Evolutionary conservation across 2,329 filamentous ascomycete species (phyloP).

Genomic region (Aureobasidium uvarum): DNA sequence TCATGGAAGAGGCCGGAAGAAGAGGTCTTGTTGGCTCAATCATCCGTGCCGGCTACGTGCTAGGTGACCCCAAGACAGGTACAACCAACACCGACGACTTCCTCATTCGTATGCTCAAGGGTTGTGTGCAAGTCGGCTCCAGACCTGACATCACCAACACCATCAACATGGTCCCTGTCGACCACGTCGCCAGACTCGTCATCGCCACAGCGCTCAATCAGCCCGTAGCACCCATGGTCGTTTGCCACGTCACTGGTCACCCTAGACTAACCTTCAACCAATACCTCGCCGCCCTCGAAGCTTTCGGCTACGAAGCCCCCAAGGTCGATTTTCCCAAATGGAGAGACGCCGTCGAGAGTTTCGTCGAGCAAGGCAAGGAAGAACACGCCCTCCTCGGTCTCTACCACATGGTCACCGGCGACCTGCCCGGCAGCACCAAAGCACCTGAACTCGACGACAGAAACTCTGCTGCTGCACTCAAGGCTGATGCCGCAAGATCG

Average conservation of each 20-base stretch:
- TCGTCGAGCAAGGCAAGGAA: conserved; percentile 64
- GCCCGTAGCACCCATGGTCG: conserved; percentile 54
- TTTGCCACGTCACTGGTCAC: conserved; percentile 76
- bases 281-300: conserved; percentile 67
- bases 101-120: conserved; percentile 80
- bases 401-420: conserved; percentile 68
- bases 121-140: conserved; percentile 73
- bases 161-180: conserved; percentile 84
- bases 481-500: conserved; percentile 60
- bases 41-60: conserved; percentile 80
- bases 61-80: conserved; percentile 69
- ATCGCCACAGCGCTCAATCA: conserved; percentile 70
- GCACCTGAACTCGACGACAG: conserved; percentile 72
- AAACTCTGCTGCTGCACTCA: conserved; percentile 65
- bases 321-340: conserved; percentile 67
- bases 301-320: conserved; percentile 70
- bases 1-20: conserved; percentile 74
- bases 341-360: conserved; percentile 65
- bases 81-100: conserved; percentile 84
- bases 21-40: conserved; percentile 74
- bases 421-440: conserved; percentile 67
- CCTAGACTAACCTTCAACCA: conserved; percentile 75
- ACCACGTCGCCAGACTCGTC: conserved; percentile 77
- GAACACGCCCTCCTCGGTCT: conserved; percentile 72
- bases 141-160: conserved; percentile 80